A percentile compares a stretch with the other conserved stretches of the same genome.
phyloP scores from a whole-genome alignment of 192 early-diverging fungal species.

The Radiomyces spectabilis region DNA sequence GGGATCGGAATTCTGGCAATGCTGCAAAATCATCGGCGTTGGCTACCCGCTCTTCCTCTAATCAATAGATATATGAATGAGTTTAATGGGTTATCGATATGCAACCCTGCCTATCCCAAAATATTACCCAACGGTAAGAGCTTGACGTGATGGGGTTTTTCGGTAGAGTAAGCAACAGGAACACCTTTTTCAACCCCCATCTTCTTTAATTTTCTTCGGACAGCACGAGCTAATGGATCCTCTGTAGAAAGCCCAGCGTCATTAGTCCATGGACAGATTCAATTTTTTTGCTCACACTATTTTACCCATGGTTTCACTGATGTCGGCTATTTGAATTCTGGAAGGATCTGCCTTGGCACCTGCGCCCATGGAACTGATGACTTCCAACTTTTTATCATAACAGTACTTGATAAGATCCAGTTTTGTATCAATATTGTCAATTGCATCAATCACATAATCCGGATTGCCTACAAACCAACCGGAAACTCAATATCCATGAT shows the following conservation, averaged over 20 bases:
- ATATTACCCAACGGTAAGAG: conserved; percentile 67
- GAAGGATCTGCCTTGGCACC: conserved; percentile 98
- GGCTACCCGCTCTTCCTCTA: conserved; percentile 70
- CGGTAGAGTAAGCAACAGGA: conserved; percentile 90
- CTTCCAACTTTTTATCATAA: conserved; percentile 56
- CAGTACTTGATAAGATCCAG: conserved; percentile 85
- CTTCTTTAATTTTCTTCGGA: conserved; percentile 66
- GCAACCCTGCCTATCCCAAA: too few relatives aligned
- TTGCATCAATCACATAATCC: conserved; percentile 80
- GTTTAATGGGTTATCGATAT: too few relatives aligned
- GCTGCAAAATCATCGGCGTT: conserved; percentile 86
- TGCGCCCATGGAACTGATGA: conserved; percentile 95
- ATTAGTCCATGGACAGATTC: neutral
- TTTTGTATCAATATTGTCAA: conserved; percentile 96
- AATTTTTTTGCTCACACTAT: too few relatives aligned
- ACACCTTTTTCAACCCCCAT: conserved; percentile 72
- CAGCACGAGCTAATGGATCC: conserved; percentile 87
- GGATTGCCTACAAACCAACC: conserved; percentile 40
- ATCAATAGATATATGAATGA: neutral
- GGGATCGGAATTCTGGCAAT: conserved; percentile 90
- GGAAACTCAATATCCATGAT: too few relatives aligned
- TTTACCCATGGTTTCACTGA: conserved; percentile 79
- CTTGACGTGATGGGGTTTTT: conserved; percentile 88
- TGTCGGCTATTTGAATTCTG: conserved; percentile 92
- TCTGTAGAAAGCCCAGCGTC: conserved; percentile 37